These are phyloP conservation scores for Sclerotinia sclerotiorum DNA, from an alignment of 2,329 filamentous ascomycete genomes.

Conservation along the genomic window DNA sequence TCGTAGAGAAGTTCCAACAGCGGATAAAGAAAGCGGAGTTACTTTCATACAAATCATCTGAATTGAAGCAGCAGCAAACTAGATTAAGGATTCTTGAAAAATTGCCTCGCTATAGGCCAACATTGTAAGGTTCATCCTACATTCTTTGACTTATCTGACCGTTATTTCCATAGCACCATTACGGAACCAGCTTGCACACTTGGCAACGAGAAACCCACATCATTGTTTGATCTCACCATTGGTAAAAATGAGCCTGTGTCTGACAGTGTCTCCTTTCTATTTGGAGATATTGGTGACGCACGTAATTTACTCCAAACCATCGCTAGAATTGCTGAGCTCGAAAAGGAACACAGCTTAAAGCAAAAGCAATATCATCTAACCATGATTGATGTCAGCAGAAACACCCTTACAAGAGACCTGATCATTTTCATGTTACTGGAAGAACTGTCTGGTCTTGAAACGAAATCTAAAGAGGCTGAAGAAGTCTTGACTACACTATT, in stretches of 20 bases:
- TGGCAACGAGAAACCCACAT: constrained; percentile 17
- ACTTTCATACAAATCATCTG: background rate
- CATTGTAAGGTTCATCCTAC: background rate
- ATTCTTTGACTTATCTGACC: background rate
- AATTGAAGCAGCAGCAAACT: background rate
- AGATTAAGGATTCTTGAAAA: background rate
- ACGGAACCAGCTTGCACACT: constrained; percentile 7
- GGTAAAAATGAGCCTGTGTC: background rate
- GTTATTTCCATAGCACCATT: background rate
- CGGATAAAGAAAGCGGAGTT: constrained; percentile 19
- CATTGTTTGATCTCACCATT: constrained; percentile 1
- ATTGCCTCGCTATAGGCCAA: background rate
- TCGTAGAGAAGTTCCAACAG: constrained; percentile 6
- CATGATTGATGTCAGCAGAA: constrained; percentile 26
- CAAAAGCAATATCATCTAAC: constrained; percentile 26
- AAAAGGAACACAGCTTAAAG: constrained; percentile 7
- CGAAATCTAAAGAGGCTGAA: constrained; percentile 14
- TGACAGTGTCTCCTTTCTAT: constrained; percentile 24
- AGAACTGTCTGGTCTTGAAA: constrained; percentile 15
- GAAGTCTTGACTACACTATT: constrained; percentile 25
- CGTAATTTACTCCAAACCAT: constrained; percentile 23
- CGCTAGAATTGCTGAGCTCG: constrained; percentile 19
- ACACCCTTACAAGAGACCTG: constrained; percentile 23
- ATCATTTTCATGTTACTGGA: constrained; percentile 27
- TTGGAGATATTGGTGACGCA: constrained; percentile 26